Conservation (phyloP, 345 rosid genomes). For the Corymbia maculata region DNA sequence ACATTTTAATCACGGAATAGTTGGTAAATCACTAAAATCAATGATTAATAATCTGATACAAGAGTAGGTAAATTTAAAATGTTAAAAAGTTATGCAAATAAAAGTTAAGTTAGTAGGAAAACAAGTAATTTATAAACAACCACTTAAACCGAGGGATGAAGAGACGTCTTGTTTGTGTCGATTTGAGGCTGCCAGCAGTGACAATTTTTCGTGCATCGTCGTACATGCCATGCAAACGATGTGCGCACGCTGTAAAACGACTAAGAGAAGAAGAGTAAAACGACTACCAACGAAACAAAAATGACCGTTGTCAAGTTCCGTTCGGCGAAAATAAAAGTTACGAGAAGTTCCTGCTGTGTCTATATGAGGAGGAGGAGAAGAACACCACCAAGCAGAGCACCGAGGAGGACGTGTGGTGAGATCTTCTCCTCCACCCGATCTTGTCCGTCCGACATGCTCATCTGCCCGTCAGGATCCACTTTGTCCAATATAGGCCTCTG, state of each 20-base stretch:
- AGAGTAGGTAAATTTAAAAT: neutral
- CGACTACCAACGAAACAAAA: no score
- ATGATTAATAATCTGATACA: neutral
- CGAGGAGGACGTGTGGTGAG: neutral
- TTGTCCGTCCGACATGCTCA: conserved; percentile 28
- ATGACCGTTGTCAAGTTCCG: no score
- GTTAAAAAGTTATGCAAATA: neutral
- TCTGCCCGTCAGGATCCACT: conserved; percentile 52
- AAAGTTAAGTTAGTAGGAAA: neutral
- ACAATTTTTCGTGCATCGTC: no score
- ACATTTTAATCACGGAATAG: neutral
- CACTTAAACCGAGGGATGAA: neutral
- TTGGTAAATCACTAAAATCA: neutral
- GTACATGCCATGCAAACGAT: no score
- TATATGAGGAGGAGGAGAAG: no score
- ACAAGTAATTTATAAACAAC: neutral
- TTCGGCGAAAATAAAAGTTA: no score
- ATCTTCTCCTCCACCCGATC: conserved; percentile 40
- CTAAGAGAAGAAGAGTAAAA: no score
- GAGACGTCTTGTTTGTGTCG: no score
- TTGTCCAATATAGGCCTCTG: conserved; percentile 57
- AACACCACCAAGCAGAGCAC: neutral
- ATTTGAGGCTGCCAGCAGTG: no score
- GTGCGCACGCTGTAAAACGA: no score
- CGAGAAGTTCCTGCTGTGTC: no score